These are phyloP conservation scores for Dactylellina sp. DNA, from an alignment of 2,329 filamentous ascomycete genomes.

Conservation along the genomic window DNA sequence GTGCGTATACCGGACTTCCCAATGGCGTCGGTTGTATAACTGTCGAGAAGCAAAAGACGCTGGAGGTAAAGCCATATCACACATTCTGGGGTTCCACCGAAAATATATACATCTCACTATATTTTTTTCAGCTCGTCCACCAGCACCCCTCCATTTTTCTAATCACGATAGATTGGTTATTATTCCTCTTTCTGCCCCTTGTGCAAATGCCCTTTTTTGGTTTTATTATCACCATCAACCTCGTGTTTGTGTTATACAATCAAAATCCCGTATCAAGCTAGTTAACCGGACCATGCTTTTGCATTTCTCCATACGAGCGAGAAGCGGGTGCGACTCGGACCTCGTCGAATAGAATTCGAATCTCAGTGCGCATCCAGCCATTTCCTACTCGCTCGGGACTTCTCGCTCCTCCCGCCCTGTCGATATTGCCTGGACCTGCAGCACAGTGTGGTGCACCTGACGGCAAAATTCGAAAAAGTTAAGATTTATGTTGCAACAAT, in stretches of 20 bases:
- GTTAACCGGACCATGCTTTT: constrained; percentile 34
- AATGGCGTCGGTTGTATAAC: neutral
- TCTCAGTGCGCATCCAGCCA: neutral
- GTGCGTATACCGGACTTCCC: neutral
- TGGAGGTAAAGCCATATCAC: neutral
- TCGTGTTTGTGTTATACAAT: constrained; percentile 42
- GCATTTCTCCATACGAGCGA: constrained; percentile 56
- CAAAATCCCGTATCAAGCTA: constrained; percentile 33
- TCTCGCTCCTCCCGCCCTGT: constrained; percentile 42
- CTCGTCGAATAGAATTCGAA: neutral
- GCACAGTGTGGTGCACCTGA: constrained; percentile 4
- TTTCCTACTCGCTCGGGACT: constrained; percentile 23
- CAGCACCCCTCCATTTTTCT: neutral
- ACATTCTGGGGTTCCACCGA: neutral
- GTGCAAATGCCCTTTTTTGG: neutral
- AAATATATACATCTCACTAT: neutral
- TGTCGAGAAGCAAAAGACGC: neutral
- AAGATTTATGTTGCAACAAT: constrained; percentile 5
- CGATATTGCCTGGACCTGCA: constrained; percentile 32
- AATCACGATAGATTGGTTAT: neutral
- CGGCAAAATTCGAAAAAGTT: constrained; percentile 37
- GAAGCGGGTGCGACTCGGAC: constrained; percentile 14
- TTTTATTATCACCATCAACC: neutral
- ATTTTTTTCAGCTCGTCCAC: neutral
- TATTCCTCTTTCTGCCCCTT: neutral